phyloP scores from a whole-genome alignment of 2,329 filamentous ascomycete genomes.

The Aspergillus niger region DNA sequence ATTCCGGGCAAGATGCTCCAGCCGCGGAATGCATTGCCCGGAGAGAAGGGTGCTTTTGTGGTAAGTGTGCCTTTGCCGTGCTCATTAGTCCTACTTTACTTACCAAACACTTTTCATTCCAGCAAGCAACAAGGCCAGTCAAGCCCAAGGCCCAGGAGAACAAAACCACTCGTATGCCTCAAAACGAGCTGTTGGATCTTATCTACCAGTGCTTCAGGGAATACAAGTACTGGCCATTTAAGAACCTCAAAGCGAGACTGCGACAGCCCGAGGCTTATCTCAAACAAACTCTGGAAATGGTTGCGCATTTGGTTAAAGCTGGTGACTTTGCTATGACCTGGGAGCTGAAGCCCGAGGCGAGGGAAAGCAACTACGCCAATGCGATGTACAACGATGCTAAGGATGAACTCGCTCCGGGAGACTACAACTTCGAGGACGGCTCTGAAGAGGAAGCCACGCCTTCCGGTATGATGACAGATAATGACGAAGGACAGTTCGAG shows the following conservation, averaged over 20 bases:
- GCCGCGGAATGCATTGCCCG: constrained; percentile 56
- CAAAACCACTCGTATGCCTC: constrained; percentile 87
- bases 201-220: constrained; percentile 81
- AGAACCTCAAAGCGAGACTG: constrained; percentile 72
- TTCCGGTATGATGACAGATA: constrained; percentile 57
- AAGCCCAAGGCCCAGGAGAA: constrained; percentile 62
- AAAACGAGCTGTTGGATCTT: constrained; percentile 82
- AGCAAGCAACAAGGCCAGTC: constrained; percentile 57
- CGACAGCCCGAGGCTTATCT: constrained; percentile 93
- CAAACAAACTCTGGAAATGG: constrained; percentile 77
- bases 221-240: constrained; percentile 94
- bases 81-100: neutral
- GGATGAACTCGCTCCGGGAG: constrained; percentile 53
- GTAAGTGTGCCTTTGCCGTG: constrained; percentile 32
- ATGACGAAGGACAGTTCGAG: constrained; percentile 75
- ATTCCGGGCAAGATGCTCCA: constrained; percentile 56
- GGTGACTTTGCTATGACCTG: constrained; percentile 85
- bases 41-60: constrained; percentile 45
- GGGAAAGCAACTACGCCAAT: constrained; percentile 52
- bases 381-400: constrained; percentile 51
- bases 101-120: constrained; percentile 26
- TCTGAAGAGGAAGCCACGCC: constrained; percentile 53
- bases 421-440: constrained; percentile 51
- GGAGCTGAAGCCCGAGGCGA: constrained; percentile 74
- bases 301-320: constrained; percentile 79